phyloP scores from a whole-genome alignment of 2,329 filamentous ascomycete species.

The Fusarium setosum region DNA sequence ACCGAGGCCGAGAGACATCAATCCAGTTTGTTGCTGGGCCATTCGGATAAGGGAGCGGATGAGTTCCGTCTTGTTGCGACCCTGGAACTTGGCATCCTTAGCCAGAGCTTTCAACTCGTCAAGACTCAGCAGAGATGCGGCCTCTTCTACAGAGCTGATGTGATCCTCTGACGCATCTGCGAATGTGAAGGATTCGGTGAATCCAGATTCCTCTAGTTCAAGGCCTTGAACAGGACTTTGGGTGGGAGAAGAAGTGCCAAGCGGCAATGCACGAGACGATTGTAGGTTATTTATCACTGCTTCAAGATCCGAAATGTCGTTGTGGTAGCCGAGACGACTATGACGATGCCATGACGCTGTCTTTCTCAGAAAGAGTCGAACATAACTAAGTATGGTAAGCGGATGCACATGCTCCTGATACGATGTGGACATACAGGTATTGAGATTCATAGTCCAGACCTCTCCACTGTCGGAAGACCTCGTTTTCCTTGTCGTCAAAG shows the following conservation, averaged over 20 bases:
- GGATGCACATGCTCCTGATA: neutral
- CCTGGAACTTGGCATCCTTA: constrained; percentile 87
- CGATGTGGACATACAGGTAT: constrained; percentile 74
- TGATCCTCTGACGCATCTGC: constrained; percentile 80
- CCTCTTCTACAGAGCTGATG: constrained; percentile 85
- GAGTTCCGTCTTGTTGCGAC: constrained; percentile 88
- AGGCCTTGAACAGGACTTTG: constrained; percentile 43
- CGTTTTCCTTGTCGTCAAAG: constrained; percentile 82
- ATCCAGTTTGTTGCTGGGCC: constrained; percentile 79
- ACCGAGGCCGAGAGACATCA: constrained; percentile 76
- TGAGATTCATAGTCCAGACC: constrained; percentile 84
- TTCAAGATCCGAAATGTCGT: constrained; percentile 82
- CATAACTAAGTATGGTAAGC: constrained; percentile 70
- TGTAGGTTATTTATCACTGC: constrained; percentile 75
- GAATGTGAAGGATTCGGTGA: constrained; percentile 76
- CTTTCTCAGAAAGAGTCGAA: constrained; percentile 92
- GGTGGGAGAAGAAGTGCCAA: constrained; percentile 7
- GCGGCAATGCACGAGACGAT: constrained; percentile 64
- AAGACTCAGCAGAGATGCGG: constrained; percentile 81
- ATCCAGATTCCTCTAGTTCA: constrained; percentile 54
- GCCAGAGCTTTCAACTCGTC: constrained; percentile 89
- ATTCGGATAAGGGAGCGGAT: constrained; percentile 78
- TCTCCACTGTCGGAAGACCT: constrained; percentile 82
- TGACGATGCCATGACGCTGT: constrained; percentile 91
- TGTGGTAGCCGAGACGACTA: constrained; percentile 80